Conservation (phyloP, 352 stramenopile genomes). For the Globisporangium spiculum region DNA sequence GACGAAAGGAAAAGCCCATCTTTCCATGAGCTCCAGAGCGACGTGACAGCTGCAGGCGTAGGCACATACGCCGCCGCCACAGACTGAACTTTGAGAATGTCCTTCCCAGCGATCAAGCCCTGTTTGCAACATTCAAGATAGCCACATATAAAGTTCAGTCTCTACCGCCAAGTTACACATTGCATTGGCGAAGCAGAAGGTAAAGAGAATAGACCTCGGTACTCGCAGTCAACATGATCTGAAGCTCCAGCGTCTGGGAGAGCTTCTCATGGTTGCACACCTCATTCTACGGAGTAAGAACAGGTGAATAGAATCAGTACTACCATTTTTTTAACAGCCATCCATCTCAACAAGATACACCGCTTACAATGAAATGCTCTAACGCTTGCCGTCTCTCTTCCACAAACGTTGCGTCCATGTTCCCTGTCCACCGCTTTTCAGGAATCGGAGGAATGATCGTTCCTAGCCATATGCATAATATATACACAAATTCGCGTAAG, state of each 20-base stretch:
- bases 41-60: conserved; percentile 68
- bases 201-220: conserved; percentile 44
- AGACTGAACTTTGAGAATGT: conserved; percentile 76
- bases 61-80: conserved; percentile 73
- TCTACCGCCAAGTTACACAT: not conserved
- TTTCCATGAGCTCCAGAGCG: conserved; percentile 80
- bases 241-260: conserved; percentile 75
- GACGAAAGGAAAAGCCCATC: conserved; percentile 70
- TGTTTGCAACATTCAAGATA: conserved; percentile 16
- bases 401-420: conserved; percentile 89
- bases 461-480: conserved; percentile 22
- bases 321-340: not conserved
- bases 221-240: conserved; percentile 81
- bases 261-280: conserved; percentile 83
- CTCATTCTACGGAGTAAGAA: conserved; percentile 61
- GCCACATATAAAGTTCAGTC: not conserved
- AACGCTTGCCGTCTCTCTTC: conserved; percentile 84
- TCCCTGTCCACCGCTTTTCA: conserved; percentile 86
- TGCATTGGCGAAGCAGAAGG: not conserved
- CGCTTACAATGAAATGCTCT: conserved; percentile 83
- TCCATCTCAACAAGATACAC: not conserved
- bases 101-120: conserved; percentile 80
- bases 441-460: conserved; percentile 88
- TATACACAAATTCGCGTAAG: not conserved
- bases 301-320: not conserved